Base-by-base conservation (phyloP, 495 filamentous ascomycete genomes). In the Tuber brumale region DNA sequence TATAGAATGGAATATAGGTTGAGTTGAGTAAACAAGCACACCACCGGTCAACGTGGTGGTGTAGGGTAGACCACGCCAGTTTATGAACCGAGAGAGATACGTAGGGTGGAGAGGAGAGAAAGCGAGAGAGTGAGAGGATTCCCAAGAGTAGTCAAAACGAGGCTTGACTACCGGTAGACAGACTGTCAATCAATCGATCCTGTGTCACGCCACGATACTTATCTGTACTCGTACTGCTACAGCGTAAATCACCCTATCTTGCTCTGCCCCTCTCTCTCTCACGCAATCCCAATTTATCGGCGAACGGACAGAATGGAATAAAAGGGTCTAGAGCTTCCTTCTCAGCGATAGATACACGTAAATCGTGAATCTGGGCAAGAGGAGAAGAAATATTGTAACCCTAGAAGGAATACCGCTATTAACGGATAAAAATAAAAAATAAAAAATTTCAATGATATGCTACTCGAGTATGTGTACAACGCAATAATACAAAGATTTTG, bases 231-330 rank as follows among this genome's bases (percentile, higher is more conserved):
- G 37, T 39, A 39, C 37, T 61, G 57, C 31, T 35, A 66, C 27
- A 18, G 27, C 57, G 14, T 66, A 35, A 66, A 35, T 35, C 57
- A 18, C 14, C 57, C 57, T 18, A 31, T 61, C 51, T 51, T 51
- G 19, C 6, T 61, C 12, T 61, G 6, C 6, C 51, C n/a, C 51
- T 57, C 41, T 73, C 73, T 73, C 72, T 73, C 73, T 73, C 72
- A 73, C 27, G 48, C 37, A 46, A 71, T 69, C 76, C 80, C 74
- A 70, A 74, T 82, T 77, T 77, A 79, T 76, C 77, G 76, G 75
- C 72, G 81, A 82, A 83, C 78, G 78, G 74, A 79, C 70, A 57
- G 61, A 80, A 79, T 66, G 57, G 27, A 35, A 35, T 35, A 35
- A 66, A 66, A 31, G 12, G 27, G 35, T 66, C 57, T 66, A 66